Percentiles rank a stretch among this genome's conserved stretches.
phyloP scores from a whole-genome alignment of 768 basidiomycete genomes.

The Pleurotus eryngii region DNA sequence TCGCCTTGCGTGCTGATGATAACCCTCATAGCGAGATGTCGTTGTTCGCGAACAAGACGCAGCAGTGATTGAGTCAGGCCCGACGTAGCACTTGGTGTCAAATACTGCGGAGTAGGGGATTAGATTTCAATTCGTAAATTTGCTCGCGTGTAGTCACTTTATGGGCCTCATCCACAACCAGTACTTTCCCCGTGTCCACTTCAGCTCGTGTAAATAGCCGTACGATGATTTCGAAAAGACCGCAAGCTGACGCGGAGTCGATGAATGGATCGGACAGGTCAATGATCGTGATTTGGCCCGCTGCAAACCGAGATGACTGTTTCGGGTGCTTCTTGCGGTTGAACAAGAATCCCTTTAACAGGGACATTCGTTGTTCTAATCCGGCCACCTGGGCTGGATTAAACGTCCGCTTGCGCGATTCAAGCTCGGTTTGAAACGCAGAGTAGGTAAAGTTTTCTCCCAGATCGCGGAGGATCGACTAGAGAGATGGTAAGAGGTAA shows the following conservation, averaged over 20 bases:
- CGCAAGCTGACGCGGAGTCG: slow-evolving; percentile 63
- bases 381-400: slow-evolving; percentile 53
- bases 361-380: slow-evolving; percentile 59
- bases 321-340: background rate
- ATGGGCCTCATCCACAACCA: slow-evolving; percentile 75
- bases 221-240: slow-evolving; percentile 66
- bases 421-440: slow-evolving; percentile 45
- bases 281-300: slow-evolving; percentile 62
- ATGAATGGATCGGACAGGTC: slow-evolving; percentile 76
- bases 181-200: slow-evolving; percentile 60
- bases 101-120: slow-evolving; percentile 42
- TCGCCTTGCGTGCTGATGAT: slow-evolving; percentile 74
- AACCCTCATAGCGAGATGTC: slow-evolving; percentile 69
- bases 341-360: slow-evolving; percentile 58
- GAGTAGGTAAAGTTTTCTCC: slow-evolving; percentile 56
- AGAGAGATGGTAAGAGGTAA: background rate
- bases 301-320: slow-evolving; percentile 37
- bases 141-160: slow-evolving; percentile 43
- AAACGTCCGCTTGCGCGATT: slow-evolving; percentile 45
- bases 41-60: slow-evolving; percentile 62
- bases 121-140: background rate
- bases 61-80: slow-evolving; percentile 59
- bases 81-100: slow-evolving; percentile 42
- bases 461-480: slow-evolving; percentile 61
- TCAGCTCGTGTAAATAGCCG: slow-evolving; percentile 62